Percentiles rank a stretch among this genome's conserved stretches.
Conservation (phyloP, 1,284 basidiomycete species). For the Moesziomyces parantarcticus region DNA sequence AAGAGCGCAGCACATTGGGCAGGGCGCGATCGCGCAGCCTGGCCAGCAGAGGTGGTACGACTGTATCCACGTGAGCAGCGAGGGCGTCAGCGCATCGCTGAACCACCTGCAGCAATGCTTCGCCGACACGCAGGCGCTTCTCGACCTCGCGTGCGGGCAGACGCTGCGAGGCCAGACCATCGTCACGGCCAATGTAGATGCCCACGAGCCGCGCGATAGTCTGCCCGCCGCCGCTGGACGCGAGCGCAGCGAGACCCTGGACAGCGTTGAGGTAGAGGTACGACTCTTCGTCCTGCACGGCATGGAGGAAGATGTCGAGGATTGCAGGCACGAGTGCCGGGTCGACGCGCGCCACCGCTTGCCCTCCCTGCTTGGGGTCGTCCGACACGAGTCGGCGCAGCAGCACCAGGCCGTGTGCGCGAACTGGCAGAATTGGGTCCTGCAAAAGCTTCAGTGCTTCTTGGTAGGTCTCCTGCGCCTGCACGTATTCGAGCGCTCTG, state of each 20-base stretch:
- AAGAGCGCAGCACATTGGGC: constrained; percentile 58
- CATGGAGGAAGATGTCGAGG: constrained; percentile 85
- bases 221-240: constrained; percentile 33
- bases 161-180: constrained; percentile 14
- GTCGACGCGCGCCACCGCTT: constrained; percentile 32
- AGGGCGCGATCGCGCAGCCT: constrained; percentile 49
- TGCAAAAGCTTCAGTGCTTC: constrained; percentile 87
- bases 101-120: constrained; percentile 84
- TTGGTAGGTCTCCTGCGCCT: constrained; percentile 73
- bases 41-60: constrained; percentile 55
- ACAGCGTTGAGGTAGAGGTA: constrained; percentile 94
- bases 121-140: constrained; percentile 82
- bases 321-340: constrained; percentile 78
- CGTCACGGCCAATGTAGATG: constrained; percentile 55
- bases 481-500: constrained; percentile 60
- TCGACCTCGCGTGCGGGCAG: constrained; percentile 76
- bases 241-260: constrained; percentile 79
- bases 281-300: constrained; percentile 89
- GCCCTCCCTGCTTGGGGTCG: constrained; percentile 25
- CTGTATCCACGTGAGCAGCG: constrained; percentile 69
- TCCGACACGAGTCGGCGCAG: constrained; percentile 57
- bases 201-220: constrained; percentile 48
- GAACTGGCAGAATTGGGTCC: constrained; percentile 92
- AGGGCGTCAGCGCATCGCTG: constrained; percentile 79
- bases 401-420: constrained; percentile 80